Evolutionary conservation across 208 protist species (phyloP).

Genomic region (Leptomonas seymouri): DNA sequence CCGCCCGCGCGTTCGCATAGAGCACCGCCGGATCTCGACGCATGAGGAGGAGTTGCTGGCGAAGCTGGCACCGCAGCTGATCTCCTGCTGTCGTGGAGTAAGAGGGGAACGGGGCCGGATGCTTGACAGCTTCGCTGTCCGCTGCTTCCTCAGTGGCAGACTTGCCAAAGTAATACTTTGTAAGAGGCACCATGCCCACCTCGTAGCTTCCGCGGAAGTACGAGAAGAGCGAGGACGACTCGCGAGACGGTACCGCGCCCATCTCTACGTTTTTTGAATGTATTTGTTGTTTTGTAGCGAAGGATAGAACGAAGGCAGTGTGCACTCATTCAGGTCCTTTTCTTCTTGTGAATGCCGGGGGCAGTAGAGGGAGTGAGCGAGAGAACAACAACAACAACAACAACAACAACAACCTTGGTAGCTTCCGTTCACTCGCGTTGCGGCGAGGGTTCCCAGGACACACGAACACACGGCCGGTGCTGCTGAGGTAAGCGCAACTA

Average conservation of each 20-base stretch:
- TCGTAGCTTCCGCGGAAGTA: slow-evolving; percentile 89
- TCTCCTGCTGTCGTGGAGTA: neutral
- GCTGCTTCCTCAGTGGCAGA: slow-evolving; percentile 1
- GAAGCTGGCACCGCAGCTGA: slow-evolving; percentile 43
- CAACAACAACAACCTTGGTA: too few relatives aligned
- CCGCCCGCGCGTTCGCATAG: slow-evolving; percentile 64
- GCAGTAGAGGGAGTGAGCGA: slow-evolving; percentile 7
- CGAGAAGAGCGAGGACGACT: slow-evolving; percentile 75
- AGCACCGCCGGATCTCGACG: slow-evolving; percentile 67
- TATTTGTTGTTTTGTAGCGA: neutral
- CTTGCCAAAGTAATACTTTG: slow-evolving; percentile 70
- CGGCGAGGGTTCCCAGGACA: too few relatives aligned
- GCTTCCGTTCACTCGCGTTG: too few relatives aligned
- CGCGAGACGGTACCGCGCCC: slow-evolving; percentile 70
- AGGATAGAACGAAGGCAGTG: neutral
- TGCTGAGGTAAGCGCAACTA: neutral
- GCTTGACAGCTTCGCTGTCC: neutral
- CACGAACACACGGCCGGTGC: too few relatives aligned
- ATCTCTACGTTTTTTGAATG: slow-evolving; percentile 29
- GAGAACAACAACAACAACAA: too few relatives aligned
- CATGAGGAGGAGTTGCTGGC: slow-evolving; percentile 69
- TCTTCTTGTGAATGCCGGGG: too few relatives aligned
- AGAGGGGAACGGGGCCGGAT: neutral
- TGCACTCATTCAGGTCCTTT: slow-evolving; percentile 21
- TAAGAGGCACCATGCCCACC: slow-evolving; percentile 83